Evolutionary conservation across 2,329 filamentous ascomycete species (phyloP).

Genomic region (Aspergillus sp.): DNA sequence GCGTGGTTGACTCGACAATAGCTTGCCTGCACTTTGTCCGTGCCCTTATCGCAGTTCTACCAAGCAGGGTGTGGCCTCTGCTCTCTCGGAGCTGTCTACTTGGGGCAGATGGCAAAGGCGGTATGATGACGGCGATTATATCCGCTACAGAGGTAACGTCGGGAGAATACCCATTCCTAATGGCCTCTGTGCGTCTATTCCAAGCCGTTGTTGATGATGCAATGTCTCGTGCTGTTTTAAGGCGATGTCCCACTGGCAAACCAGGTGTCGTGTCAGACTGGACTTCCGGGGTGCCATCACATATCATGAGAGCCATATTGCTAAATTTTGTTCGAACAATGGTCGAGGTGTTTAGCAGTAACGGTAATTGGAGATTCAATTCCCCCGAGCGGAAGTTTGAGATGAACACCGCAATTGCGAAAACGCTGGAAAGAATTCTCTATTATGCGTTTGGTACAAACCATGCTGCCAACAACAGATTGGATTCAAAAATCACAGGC

Average conservation of each 20-base stretch:
- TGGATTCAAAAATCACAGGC: conserved; percentile 55
- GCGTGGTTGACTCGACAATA: conserved; percentile 65
- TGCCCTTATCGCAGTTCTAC: conserved; percentile 68
- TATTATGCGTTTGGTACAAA: conserved; percentile 74
- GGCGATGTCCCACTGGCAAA: conserved; percentile 36
- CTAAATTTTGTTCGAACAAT: conserved; percentile 72
- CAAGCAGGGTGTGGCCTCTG: conserved; percentile 86
- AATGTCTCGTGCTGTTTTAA: conserved; percentile 54
- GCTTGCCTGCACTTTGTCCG: conserved; percentile 80
- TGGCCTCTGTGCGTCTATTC: conserved; percentile 72
- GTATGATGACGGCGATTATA: conserved; percentile 74
- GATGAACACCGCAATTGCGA: conserved; percentile 67
- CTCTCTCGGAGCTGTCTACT: conserved; percentile 79
- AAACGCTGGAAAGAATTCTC: conserved; percentile 70
- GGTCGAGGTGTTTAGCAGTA: conserved; percentile 83
- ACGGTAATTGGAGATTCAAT: conserved; percentile 79
- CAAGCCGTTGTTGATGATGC: conserved; percentile 73
- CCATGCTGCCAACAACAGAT: conserved; percentile 50
- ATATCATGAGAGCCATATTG: conserved; percentile 70
- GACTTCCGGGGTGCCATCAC: conserved; percentile 74
- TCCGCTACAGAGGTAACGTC: conserved; percentile 78
- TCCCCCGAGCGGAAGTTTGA: conserved; percentile 66
- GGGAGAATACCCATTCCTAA: conserved; percentile 74
- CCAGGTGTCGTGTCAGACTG: conserved; percentile 40
- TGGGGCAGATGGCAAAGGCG: conserved; percentile 71